Evolutionary conservation across 371 early-diverging fungal species (phyloP).

Genomic region (Haplosporangium sp.): DNA sequence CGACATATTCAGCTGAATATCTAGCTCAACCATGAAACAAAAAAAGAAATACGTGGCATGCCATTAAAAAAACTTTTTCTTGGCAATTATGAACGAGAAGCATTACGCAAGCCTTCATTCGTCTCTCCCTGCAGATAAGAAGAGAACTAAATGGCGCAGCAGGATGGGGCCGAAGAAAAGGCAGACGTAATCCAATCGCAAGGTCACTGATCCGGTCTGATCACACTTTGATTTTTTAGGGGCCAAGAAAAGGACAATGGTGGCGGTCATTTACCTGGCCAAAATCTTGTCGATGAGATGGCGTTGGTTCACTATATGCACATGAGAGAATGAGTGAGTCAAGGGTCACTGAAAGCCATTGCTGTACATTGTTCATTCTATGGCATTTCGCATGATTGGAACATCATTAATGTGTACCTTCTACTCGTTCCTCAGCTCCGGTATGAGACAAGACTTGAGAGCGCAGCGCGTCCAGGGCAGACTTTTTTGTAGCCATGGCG

Average conservation of each 20-base stretch:
- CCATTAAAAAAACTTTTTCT: too few species aligned
- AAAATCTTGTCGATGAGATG: constrained; percentile 95
- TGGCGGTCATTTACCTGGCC: constrained; percentile 69
- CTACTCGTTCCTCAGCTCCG: constrained; percentile 70
- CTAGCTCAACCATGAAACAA: constrained; percentile 24
- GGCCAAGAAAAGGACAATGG: neutral
- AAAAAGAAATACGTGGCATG: neutral
- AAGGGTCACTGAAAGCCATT: neutral
- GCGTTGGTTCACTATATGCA: constrained; percentile 81
- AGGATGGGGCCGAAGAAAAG: too few species aligned
- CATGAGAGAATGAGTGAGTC: neutral
- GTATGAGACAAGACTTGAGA: constrained; percentile 59
- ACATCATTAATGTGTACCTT: constrained; percentile 55
- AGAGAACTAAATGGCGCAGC: too few species aligned
- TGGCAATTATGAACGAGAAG: too few species aligned
- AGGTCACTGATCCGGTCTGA: too few species aligned
- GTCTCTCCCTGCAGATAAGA: too few species aligned
- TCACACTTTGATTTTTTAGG: too few species aligned
- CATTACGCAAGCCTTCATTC: too few species aligned
- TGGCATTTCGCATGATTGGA: neutral
- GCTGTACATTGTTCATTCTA: neutral
- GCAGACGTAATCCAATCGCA: too few species aligned
- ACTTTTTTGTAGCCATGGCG: constrained; percentile 39
- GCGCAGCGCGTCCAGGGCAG: constrained; percentile 56
- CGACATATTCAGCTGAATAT: constrained; percentile 82